Evolutionary conservation across 2,329 filamentous ascomycete species (phyloP).

Genomic region (Ascochyta koolunga): DNA sequence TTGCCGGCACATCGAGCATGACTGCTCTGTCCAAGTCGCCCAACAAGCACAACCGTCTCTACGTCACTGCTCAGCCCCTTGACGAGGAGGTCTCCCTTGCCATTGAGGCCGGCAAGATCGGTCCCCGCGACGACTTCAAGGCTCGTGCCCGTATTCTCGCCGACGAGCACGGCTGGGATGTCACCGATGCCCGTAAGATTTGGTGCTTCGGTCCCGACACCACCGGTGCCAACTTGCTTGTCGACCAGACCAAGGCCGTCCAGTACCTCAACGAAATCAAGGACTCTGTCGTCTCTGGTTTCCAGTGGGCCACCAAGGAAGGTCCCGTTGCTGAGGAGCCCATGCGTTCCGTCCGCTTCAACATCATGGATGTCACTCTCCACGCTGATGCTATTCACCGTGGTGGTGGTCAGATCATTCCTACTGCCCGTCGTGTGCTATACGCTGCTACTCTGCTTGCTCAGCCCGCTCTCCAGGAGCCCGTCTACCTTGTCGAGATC

Average conservation of each 20-base stretch:
- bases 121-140: constrained; percentile 98
- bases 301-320: constrained; percentile 99
- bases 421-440: constrained; percentile 95
- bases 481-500: constrained; percentile 99
- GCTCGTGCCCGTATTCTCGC: constrained; percentile 92
- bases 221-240: constrained; percentile 94
- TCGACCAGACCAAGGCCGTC: constrained; percentile 99
- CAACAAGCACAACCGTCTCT: constrained; percentile 99
- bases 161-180: constrained; percentile 98
- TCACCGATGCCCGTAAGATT: constrained; percentile 99
- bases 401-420: constrained; percentile 99
- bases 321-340: constrained; percentile 98
- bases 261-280: constrained; percentile 99
- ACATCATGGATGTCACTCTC: constrained; percentile 98
- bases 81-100: constrained; percentile 88
- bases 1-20: constrained; percentile 83
- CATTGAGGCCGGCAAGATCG: constrained; percentile 92
- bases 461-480: constrained; percentile 90
- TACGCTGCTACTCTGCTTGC: constrained; percentile 92
- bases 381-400: constrained; percentile 99
- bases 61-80: constrained; percentile 90
- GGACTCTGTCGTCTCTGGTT: constrained; percentile 98
- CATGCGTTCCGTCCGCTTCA: constrained; percentile 96
- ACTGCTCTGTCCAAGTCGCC: constrained; percentile 98
- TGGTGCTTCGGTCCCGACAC: constrained; percentile 99